A percentile compares a stretch with the other conserved stretches of the same genome.
Conservation (phyloP, 2,329 filamentous ascomycete genomes). For the Ophiostoma quercus region DNA sequence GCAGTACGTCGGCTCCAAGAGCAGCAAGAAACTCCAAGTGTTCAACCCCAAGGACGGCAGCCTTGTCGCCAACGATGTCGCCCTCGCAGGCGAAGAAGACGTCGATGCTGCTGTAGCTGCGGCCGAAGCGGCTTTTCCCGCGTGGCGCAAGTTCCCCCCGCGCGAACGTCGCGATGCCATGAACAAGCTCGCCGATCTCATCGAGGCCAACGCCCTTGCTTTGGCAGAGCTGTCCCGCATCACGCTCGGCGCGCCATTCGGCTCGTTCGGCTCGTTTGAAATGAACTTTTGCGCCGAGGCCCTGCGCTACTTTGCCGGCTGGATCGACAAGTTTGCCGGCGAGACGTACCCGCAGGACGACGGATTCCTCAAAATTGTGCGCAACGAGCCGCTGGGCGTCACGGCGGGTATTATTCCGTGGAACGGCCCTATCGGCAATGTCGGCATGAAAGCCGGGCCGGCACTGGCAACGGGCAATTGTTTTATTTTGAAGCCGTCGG, state of each 20-base stretch:
- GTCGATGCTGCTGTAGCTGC: constrained; percentile 68
- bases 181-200: constrained; percentile 41
- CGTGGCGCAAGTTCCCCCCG: constrained; percentile 72
- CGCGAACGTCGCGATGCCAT: constrained; percentile 53
- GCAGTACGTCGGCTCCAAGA: constrained; percentile 38
- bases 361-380: constrained; percentile 41
- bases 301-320: constrained; percentile 42
- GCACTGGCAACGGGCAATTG: constrained; percentile 41
- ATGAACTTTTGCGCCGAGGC: constrained; percentile 44
- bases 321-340: constrained; percentile 39
- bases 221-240: constrained; percentile 41
- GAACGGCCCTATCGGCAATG: constrained; percentile 38
- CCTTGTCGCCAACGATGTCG: constrained; percentile 46
- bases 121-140: constrained; percentile 64
- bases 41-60: constrained; percentile 47
- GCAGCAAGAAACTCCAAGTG: constrained; percentile 43
- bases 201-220: constrained; percentile 36
- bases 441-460: constrained; percentile 39
- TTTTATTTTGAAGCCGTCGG: constrained; percentile 41
- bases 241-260: constrained; percentile 34
- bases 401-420: constrained; percentile 36
- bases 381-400: constrained; percentile 35
- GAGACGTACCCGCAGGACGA: constrained; percentile 42
- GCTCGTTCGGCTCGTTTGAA: constrained; percentile 42
- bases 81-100: constrained; percentile 42